phyloP scores from a whole-genome alignment of 305 asterid species.

The Rubia occidens region DNA sequence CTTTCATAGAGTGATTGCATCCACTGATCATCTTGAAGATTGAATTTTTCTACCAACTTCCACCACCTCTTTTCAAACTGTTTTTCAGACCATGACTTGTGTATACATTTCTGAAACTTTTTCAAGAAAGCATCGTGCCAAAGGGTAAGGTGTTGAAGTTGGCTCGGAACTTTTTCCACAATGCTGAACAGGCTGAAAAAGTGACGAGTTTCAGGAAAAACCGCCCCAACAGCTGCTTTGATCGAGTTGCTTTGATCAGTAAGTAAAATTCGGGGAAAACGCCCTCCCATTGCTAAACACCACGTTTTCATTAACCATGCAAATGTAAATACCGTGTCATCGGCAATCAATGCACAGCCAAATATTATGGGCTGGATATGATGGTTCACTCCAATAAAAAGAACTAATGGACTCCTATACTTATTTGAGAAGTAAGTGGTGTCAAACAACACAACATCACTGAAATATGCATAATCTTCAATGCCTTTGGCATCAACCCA shows the following conservation, averaged over 20 bases:
- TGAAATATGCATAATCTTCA: slow-evolving; percentile 53
- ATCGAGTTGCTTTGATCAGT: slow-evolving; percentile 61
- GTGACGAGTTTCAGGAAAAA: slow-evolving; percentile 49
- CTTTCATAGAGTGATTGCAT: slow-evolving; percentile 54
- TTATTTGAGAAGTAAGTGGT: slow-evolving; percentile 53
- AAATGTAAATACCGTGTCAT: slow-evolving; percentile 58
- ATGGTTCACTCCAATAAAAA: slow-evolving; percentile 80
- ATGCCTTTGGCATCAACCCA: slow-evolving; percentile 93
- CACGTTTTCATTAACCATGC: slow-evolving; percentile 78
- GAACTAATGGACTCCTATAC: slow-evolving; percentile 67
- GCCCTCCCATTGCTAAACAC: slow-evolving; percentile 78
- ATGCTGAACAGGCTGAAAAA: slow-evolving; percentile 57
- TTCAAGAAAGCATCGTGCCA: slow-evolving; percentile 60
- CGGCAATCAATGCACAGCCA: slow-evolving; percentile 87
- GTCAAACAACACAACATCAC: slow-evolving; percentile 77
- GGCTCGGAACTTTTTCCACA: slow-evolving; percentile 57
- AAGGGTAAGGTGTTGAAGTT: slow-evolving; percentile 47
- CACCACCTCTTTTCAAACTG: slow-evolving; percentile 79
- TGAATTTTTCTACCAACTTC: slow-evolving; percentile 64
- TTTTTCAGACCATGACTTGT: slow-evolving; percentile 60
- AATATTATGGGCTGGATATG: slow-evolving; percentile 70
- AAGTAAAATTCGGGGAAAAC: slow-evolving; percentile 55
- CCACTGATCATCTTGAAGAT: slow-evolving; percentile 66
- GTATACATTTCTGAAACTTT: slow-evolving; percentile 63
- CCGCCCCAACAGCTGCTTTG: slow-evolving; percentile 50